Evolutionary conservation across 2,329 filamentous ascomycete species (phyloP).

Genomic region (Cytospora mali): DNA sequence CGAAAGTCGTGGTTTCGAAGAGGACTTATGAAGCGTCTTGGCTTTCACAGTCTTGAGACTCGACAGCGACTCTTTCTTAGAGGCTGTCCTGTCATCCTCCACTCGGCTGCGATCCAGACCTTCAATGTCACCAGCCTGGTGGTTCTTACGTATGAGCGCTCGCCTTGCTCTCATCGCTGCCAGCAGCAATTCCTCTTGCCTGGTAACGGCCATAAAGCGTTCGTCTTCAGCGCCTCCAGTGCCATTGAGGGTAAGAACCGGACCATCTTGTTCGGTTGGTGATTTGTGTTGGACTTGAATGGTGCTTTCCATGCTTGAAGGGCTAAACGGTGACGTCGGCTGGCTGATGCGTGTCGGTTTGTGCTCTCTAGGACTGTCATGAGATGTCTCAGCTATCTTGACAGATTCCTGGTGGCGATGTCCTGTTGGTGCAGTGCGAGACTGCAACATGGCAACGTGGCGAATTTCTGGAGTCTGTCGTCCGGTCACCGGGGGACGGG

Average conservation of each 20-base stretch:
- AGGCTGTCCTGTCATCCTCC: conserved; percentile 2
- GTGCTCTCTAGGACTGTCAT: conserved; percentile 30
- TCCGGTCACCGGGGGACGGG: conserved; percentile 1
- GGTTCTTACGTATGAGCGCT: conserved; percentile 55
- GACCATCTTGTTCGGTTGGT: conserved; percentile 33
- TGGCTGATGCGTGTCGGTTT: conserved; percentile 35
- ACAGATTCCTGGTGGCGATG: conserved; percentile 20
- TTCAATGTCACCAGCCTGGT: background rate
- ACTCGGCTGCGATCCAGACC: background rate
- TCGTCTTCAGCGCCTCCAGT: conserved; percentile 36
- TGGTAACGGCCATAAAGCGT: conserved; percentile 60
- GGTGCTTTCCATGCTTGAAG: conserved; percentile 54
- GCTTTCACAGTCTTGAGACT: conserved; percentile 26
- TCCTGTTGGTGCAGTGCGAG: conserved; percentile 13
- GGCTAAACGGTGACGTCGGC: conserved; percentile 55
- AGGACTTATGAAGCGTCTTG: conserved; percentile 5
- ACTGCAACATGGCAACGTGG: conserved; percentile 26
- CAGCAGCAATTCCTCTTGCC: conserved; percentile 60
- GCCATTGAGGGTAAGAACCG: conserved; percentile 36
- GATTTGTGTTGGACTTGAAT: conserved; percentile 40
- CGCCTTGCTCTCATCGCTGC: conserved; percentile 59
- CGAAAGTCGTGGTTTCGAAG: conserved; percentile 3
- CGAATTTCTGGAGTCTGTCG: conserved; percentile 16
- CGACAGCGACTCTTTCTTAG: conserved; percentile 25
- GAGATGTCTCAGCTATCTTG: conserved; percentile 7